These are phyloP conservation scores for Helotiales sp. DNA, from an alignment of 2,329 filamentous ascomycete species.

Conservation along the genomic window DNA sequence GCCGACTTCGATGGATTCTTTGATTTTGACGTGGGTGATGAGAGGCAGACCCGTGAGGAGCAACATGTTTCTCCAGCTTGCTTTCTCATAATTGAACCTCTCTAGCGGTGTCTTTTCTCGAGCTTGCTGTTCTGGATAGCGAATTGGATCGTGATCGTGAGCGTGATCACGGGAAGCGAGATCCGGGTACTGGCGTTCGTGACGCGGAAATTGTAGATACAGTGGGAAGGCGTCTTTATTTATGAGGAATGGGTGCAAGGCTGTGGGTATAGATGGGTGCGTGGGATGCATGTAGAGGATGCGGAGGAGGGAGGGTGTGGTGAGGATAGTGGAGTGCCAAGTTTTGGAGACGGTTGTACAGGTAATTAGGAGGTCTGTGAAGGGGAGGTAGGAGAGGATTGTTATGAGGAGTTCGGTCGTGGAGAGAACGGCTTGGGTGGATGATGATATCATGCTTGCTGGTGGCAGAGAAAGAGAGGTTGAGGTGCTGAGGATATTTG, in stretches of 20 bases:
- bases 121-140: not conserved
- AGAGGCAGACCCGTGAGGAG: not conserved
- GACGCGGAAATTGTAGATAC: not conserved
- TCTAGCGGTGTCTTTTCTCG: slow-evolving; percentile 1
- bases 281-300: not conserved
- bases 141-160: not conserved
- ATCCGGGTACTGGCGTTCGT: not conserved
- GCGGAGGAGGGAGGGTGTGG: slow-evolving; percentile 1
- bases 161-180: no score
- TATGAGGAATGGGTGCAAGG: not conserved
- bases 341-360: not conserved
- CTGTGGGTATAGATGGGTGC: not conserved
- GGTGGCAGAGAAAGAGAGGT: not conserved
- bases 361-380: slow-evolving; percentile 1
- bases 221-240: not conserved
- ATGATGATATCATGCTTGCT: not conserved
- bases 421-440: not conserved
- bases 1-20: not conserved
- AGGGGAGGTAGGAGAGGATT: slow-evolving; percentile 10
- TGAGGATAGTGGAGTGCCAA: slow-evolving; percentile 4
- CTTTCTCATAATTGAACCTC: not conserved
- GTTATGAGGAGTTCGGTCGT: slow-evolving; percentile 9
- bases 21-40: not conserved
- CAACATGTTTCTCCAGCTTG: not conserved
- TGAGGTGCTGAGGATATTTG: not conserved